phyloP scores from a whole-genome alignment of 306 rosid genomes.

The Erythrophleum fordii region DNA sequence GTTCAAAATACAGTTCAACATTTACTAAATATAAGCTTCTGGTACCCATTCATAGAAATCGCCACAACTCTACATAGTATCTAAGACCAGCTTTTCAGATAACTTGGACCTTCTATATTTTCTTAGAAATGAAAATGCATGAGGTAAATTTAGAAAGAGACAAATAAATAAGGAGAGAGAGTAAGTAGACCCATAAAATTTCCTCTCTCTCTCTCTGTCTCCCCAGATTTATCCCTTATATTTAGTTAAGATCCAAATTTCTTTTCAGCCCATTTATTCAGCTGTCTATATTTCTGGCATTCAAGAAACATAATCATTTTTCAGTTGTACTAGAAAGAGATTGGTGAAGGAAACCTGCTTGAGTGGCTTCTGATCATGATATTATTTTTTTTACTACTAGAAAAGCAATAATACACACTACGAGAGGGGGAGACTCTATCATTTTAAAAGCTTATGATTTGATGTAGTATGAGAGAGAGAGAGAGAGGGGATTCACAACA shows the following conservation, averaged over 20 bases:
- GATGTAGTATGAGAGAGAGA: constrained; percentile 8
- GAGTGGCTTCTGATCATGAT: constrained; percentile 18
- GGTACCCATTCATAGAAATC: constrained; percentile 4
- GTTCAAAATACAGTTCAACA: constrained; percentile 35
- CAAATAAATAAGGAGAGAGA: neutral
- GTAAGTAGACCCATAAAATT: neutral
- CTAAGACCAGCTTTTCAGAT: neutral
- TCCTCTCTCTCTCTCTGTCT: neutral
- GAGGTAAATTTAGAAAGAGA: neutral
- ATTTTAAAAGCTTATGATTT: constrained; percentile 10
- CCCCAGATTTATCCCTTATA: neutral
- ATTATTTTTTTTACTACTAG: constrained; percentile 2
- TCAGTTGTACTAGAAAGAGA: constrained; percentile 19
- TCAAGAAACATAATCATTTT: constrained; percentile 22
- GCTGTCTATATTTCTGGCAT: constrained; percentile 1
- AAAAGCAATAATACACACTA: constrained; percentile 10
- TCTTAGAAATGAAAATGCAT: neutral
- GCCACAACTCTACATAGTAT: neutral
- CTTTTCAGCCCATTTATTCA: constrained; percentile 9
- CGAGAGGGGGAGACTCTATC: neutral
- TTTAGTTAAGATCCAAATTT: neutral
- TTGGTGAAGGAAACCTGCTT: constrained; percentile 13
- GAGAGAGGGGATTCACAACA: neutral
- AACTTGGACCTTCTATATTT: neutral
- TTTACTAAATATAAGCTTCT: constrained; percentile 28